Conservation (phyloP, 2,329 filamentous ascomycete genomes). For the Pseudofabraea citricarpa region DNA sequence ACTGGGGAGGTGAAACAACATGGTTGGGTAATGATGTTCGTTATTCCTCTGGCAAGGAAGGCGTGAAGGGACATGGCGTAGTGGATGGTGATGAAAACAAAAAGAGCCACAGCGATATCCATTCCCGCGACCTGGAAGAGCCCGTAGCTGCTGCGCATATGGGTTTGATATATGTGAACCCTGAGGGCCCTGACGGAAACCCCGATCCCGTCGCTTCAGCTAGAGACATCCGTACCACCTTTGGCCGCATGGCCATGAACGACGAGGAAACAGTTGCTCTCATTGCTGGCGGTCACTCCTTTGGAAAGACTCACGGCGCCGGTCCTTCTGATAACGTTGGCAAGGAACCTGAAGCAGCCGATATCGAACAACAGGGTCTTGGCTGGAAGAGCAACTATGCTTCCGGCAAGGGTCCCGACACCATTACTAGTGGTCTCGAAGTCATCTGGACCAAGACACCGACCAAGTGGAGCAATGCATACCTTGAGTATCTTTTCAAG, state of each 20-base stretch:
- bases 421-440: slow-evolving; percentile 73
- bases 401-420: slow-evolving; percentile 64
- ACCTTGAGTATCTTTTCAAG: slow-evolving; percentile 71
- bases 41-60: slow-evolving; percentile 37
- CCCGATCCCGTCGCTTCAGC: slow-evolving; percentile 67
- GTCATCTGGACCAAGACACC: slow-evolving; percentile 77
- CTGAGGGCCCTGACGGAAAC: slow-evolving; percentile 68
- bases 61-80: slow-evolving; percentile 31
- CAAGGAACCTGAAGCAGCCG: slow-evolving; percentile 60
- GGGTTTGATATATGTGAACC: slow-evolving; percentile 80
- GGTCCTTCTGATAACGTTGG: slow-evolving; percentile 59
- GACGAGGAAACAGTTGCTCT: slow-evolving; percentile 77
- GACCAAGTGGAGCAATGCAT: slow-evolving; percentile 70
- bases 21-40: slow-evolving; percentile 73
- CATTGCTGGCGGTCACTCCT: slow-evolving; percentile 73
- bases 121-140: slow-evolving; percentile 60
- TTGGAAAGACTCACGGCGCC: slow-evolving; percentile 79
- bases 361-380: slow-evolving; percentile 62
- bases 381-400: slow-evolving; percentile 65
- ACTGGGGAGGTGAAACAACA: slow-evolving; percentile 73
- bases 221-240: slow-evolving; percentile 68
- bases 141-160: slow-evolving; percentile 66
- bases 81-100: slow-evolving; percentile 35
- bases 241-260: slow-evolving; percentile 77
- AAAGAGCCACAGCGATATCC: slow-evolving; percentile 42